phyloP scores from a whole-genome alignment of 2,329 filamentous ascomycete species.

The Botrytis byssoidea region DNA sequence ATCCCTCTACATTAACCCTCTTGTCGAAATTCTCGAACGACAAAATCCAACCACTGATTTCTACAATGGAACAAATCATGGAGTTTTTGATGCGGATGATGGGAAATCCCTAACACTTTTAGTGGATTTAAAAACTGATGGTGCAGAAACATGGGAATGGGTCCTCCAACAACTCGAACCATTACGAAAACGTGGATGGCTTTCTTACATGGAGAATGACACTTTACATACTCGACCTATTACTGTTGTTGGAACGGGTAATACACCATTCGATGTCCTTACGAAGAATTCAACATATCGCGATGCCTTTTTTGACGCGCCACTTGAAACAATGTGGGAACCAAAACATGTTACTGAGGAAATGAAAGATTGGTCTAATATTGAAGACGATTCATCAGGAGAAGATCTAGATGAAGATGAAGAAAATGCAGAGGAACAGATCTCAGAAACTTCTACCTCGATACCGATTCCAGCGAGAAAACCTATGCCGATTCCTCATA shows the following conservation, averaged over 20 bases:
- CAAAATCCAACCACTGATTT: constrained; percentile 52
- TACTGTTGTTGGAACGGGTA: constrained; percentile 68
- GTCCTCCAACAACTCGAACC: constrained; percentile 57
- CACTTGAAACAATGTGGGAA: constrained; percentile 49
- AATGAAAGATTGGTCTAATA: constrained; percentile 17
- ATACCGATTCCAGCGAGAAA: constrained; percentile 17
- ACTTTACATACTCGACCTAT: constrained; percentile 54
- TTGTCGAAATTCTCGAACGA: constrained; percentile 55
- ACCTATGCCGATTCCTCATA: constrained; percentile 3
- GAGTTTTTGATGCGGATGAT: constrained; percentile 56
- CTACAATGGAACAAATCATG: constrained; percentile 46
- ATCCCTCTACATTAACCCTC: constrained; percentile 63
- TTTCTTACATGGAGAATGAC: constrained; percentile 53
- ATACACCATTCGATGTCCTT: constrained; percentile 57
- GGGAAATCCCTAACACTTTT: constrained; percentile 59
- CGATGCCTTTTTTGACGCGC: constrained; percentile 67
- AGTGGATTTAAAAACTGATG: constrained; percentile 66
- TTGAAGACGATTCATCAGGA: constrained; percentile 20
- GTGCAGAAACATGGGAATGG: constrained; percentile 50
- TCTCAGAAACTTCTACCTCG: background rate
- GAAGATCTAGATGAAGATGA: constrained; percentile 28
- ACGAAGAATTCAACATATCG: constrained; percentile 52
- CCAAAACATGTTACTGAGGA: constrained; percentile 23
- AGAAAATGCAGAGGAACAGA: constrained; percentile 27
- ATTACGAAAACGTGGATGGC: constrained; percentile 57